Base-by-base conservation (phyloP, 2,329 filamentous ascomycete species). In the Dothideomycetes sp. region DNA sequence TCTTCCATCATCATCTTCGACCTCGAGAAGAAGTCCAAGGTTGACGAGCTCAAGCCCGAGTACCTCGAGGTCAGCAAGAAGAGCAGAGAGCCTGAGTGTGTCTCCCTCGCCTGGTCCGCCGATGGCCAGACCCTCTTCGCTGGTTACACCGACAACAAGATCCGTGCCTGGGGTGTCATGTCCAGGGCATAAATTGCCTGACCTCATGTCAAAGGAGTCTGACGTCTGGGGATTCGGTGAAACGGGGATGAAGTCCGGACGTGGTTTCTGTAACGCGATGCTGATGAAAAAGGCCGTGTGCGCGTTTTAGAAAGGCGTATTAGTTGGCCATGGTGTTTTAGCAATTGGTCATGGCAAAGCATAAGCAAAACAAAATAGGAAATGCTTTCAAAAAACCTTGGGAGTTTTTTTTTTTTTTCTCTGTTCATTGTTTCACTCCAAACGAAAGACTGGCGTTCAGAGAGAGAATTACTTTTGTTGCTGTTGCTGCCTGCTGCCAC, bases 21-120 rank as follows among this genome's bases (percentile, higher is more conserved):
- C 65, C 81, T 98, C 57, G 91, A 98, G 86, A 98, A 98, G 88
- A 98, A 98, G 88, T 93, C 82, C 83, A 96, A 95, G 84, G 89
- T 96, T 64, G 89, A 96, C 61, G 91, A 96, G 81, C 81, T 98
- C 69, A 95, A 94, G 83, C 89, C 89, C 56, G 91, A 98, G 69
- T 94, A 91, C 76, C 76, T 87, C 63, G 78, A 87, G 65, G 82
- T 87, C 65, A 85, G 88, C 75, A 94, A 94, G 86, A 96, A 96
- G 86, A 87, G 82, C 80, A 81, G 88, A 65, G 89, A 95, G 72
- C 91, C 91, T 59, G 89, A 96, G 81, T 96, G 89, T 70, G 81
- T 98, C 62, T 86, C 79, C 66, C 77, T 98, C 72, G 89, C 89
- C 65, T 98, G 91, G 91, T 86, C 79, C 66, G 89, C 88, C 63